Conservation (phyloP, 345 rosid species). For the Populus euphratica region DNA sequence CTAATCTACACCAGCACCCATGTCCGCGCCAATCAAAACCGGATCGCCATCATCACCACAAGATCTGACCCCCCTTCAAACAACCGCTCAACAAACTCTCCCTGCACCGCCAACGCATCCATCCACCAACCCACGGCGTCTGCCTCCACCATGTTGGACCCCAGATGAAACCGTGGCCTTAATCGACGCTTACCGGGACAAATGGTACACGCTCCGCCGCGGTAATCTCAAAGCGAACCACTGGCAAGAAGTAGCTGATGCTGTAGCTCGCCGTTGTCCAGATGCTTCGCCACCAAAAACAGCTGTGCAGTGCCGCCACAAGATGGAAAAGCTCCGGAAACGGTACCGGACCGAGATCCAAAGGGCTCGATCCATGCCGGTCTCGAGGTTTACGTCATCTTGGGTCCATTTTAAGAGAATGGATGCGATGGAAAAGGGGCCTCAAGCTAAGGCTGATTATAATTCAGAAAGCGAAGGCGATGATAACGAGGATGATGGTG, state of each 20-base stretch:
- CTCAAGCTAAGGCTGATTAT: conserved; percentile 27
- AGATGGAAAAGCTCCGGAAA: conserved; percentile 97
- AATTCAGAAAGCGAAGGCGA: conserved; percentile 37
- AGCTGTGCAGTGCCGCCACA: conserved; percentile 91
- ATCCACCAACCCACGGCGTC: conserved; percentile 53
- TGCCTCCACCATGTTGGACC: conserved; percentile 97
- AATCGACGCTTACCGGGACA: conserved; percentile 78
- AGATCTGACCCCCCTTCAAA: conserved; percentile 2
- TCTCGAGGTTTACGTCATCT: conserved; percentile 66
- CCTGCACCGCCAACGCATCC: conserved; percentile 14
- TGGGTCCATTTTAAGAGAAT: conserved; percentile 86
- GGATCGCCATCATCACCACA: conserved; percentile 10
- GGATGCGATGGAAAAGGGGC: conserved; percentile 87
- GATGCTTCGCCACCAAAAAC: conserved; percentile 61
- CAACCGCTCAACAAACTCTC: conserved; percentile 7
- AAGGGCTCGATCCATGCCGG: conserved; percentile 80
- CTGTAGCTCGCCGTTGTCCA: conserved; percentile 57
- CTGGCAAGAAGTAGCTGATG: conserved; percentile 93
- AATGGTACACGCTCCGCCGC: conserved; percentile 85
- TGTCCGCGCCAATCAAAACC: not conserved
- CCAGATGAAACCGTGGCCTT: conserved; percentile 77
- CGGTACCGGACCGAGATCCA: conserved; percentile 87
- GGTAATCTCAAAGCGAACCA: conserved; percentile 87
- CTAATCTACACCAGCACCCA: conserved; percentile 9
- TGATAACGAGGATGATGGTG: conserved; percentile 40